These are phyloP conservation scores for Trichoderma aggressivum DNA, from an alignment of 2,329 filamentous ascomycete genomes.

Conservation along the genomic window DNA sequence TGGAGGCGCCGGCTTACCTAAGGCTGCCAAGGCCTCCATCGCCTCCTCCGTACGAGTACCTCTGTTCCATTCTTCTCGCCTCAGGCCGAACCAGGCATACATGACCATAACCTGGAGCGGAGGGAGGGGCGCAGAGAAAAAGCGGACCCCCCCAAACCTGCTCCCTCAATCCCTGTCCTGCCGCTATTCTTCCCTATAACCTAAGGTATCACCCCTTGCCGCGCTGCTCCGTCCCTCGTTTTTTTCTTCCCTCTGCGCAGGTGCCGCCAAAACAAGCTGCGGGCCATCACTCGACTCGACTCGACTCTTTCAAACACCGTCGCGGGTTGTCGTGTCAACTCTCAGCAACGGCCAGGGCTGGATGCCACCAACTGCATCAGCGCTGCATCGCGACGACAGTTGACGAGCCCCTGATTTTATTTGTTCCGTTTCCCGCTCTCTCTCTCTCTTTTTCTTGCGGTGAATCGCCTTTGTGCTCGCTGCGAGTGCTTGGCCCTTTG, in stretches of 20 bases:
- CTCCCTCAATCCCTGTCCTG: not conserved
- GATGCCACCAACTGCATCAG: conserved; percentile 11
- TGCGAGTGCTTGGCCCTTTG: not conserved
- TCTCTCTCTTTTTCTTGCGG: not conserved
- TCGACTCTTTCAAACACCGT: conserved; percentile 6
- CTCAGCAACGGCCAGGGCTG: not conserved
- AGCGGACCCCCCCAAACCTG: not conserved
- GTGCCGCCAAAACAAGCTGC: conserved; percentile 15
- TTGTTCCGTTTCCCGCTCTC: not conserved
- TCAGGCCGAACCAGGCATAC: not conserved
- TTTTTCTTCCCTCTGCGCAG: conserved; percentile 9
- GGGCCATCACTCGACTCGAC: conserved; percentile 9
- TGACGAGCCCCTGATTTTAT: not conserved
- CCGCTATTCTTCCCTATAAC: not conserved
- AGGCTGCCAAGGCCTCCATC: too few relatives aligned
- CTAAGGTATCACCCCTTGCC: conserved; percentile 7
- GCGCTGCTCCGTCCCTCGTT: conserved; percentile 14
- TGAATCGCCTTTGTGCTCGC: conserved; percentile 1
- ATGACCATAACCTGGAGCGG: not conserved
- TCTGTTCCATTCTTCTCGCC: not conserved
- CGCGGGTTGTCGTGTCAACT: conserved; percentile 19
- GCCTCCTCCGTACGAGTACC: too few relatives aligned
- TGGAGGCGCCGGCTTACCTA: not conserved
- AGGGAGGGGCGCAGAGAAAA: conserved; percentile 5
- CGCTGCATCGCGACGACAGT: conserved; percentile 3